Conservation (phyloP, 192 early-diverging fungal genomes). For the Coemansia asiatica region DNA sequence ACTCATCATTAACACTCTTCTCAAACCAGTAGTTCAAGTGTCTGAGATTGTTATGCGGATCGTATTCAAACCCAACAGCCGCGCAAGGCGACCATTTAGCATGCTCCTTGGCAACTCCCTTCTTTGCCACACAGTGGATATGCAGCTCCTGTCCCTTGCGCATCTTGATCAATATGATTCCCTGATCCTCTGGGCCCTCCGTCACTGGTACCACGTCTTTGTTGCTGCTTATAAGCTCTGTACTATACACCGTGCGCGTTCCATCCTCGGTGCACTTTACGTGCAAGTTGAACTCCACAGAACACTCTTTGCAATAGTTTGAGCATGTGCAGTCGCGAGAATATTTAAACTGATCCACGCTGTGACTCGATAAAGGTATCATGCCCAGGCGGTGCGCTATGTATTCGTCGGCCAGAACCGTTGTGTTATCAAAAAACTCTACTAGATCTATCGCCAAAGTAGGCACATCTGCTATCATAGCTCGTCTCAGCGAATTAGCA, state of each 20-base stretch:
- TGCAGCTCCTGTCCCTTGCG: constrained; percentile 90
- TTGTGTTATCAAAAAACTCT: constrained; percentile 88
- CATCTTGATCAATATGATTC: constrained; percentile 85
- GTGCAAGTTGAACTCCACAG: constrained; percentile 83
- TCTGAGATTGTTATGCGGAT: constrained; percentile 90
- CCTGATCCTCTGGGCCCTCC: constrained; percentile 66
- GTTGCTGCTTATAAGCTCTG: constrained; percentile 76
- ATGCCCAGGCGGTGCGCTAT: constrained; percentile 93
- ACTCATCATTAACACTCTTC: constrained; percentile 78
- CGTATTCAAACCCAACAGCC: constrained; percentile 93
- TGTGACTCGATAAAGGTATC: constrained; percentile 82
- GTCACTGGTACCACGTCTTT: constrained; percentile 67
- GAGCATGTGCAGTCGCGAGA: constrained; percentile 75
- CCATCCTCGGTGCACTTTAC: constrained; percentile 78
- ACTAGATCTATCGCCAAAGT: constrained; percentile 99
- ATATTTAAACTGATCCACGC: constrained; percentile 78
- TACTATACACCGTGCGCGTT: constrained; percentile 79
- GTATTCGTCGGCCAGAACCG: constrained; percentile 94
- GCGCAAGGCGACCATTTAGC: constrained; percentile 95
- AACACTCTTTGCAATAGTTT: constrained; percentile 86
- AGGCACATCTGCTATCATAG: constrained; percentile 98
- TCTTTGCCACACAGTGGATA: constrained; percentile 90
- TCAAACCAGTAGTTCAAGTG: constrained; percentile 95
- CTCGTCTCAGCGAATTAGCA: constrained; percentile 87
- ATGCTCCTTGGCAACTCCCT: constrained; percentile 96